Base-by-base conservation (phyloP, 108 stramenopile genomes). In the Cyclostephanos tholiformis region DNA sequence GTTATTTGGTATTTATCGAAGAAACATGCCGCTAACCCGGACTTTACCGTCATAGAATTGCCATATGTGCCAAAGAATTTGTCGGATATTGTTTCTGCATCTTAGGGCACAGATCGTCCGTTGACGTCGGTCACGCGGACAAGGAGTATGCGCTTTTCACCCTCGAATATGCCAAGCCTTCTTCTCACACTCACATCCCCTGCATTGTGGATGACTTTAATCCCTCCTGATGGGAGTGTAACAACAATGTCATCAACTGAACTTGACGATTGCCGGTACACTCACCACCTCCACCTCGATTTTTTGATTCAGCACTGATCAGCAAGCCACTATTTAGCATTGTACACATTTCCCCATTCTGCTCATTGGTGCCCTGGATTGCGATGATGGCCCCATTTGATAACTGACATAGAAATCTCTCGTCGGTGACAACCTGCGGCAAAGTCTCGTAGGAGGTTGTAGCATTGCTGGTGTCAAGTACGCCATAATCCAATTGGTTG, bases 31-130 rank as follows among this genome's bases (percentile, higher is more conserved):
- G 43, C 55, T 6, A 74, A 74, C 7, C 71, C 76, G 26, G 32
- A 49, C 8, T 10, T 56, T 22, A 79, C n/a, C 16, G 59, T 83
- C 41, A 56, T 65, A 4, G 51, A 16, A 72, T 83, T 77, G 17
- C 77, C 68, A 20, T 43, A 27, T 3, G 72, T 83, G 10, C 82
- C 82, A 36, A 82, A 82, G 27, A 82, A 39, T 62, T 82, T 82
- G 49, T 82, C 77, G 17, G 77, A 74, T 23, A 82, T 66, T 0
- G 50, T 59, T 30, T 16, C 3, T 22, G 68, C 68, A 38, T 59
- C 20, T 19, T 62, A 64, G 35, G 36, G 16, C 0, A 72, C 65
- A 10, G 59, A 59, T 19, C 51, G 29, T 51, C 75, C 79, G 19
- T 77, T 26, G 30, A 62, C 53, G 72, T 77, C 81, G 14, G 59